Evolutionary conservation across 345 rosid genomes (phyloP), one percentile per base, ranked within the genome.

Genomic region (Balakata baccata): DNA sequence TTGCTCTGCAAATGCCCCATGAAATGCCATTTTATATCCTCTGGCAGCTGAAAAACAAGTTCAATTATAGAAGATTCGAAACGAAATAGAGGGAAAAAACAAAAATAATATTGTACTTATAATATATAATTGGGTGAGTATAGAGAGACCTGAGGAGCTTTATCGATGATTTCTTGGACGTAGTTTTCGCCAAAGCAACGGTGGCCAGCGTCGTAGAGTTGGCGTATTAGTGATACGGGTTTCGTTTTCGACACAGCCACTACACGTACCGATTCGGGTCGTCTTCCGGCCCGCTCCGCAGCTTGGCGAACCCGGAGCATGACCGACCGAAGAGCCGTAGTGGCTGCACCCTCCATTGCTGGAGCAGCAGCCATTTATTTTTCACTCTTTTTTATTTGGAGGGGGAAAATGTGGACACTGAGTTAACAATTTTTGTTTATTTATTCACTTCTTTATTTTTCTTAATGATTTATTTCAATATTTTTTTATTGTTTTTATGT

Each of bases 1-100:
- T 94, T 94, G 81, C 89, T 89, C 87, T 94, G 98, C 83, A 92
- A 81, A 75, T 90, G 96, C 70, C 97, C 98, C 43, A 90, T 77
- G 74, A 85, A 94, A 81, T 92, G 97, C 97, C 98, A 94, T 77
- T 92, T 83, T 20, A 94, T 85, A 78, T 94, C 97, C 66, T 80
- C 87, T 1, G 97, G 98, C 51, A 92, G 91, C 98, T 92, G 89
- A 77, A 43, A 10, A 41, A 41, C 25, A 58, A 58, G 52, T 16
- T 20, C 12, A 51, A 39, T 52, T 7, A 8, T 13, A 34, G 1
- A 37, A 11, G 17, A 29, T 47, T 25, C 3, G 9, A 65, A 41
- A 20, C 6, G 3, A 7, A 13, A 49, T 10, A 11, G 4, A 1
- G 10, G 6, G 4, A 25, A 14, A 12, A 57, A 6, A 57, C 20